These are phyloP conservation scores for Lasiosphaeris hirsuta DNA, from an alignment of 495 filamentous ascomycete species.

Conservation along the genomic window DNA sequence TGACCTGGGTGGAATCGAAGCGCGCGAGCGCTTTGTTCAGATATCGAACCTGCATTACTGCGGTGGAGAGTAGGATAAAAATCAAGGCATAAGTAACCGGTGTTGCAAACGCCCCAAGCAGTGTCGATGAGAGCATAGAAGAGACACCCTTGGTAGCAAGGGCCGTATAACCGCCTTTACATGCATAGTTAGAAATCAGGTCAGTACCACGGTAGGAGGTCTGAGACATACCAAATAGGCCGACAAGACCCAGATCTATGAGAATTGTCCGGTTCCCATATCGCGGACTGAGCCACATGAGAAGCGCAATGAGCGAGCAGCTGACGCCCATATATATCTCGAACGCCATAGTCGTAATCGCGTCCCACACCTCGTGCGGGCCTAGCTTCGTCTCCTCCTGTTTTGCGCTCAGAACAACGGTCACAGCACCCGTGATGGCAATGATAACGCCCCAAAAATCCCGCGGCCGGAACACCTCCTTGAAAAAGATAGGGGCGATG, in stretches of 20 bases:
- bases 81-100: constrained; percentile 85
- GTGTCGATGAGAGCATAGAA: constrained; percentile 83
- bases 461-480: constrained; percentile 79
- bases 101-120: constrained; percentile 83
- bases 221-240: constrained; percentile 70
- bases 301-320: constrained; percentile 60
- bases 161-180: constrained; percentile 83
- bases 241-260: constrained; percentile 90
- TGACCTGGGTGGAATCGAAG: constrained; percentile 96
- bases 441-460: constrained; percentile 87
- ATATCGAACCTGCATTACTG: constrained; percentile 92
- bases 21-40: constrained; percentile 90
- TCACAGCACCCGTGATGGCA: constrained; percentile 82
- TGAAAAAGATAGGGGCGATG: constrained; percentile 88
- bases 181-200: constrained; percentile 28
- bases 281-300: constrained; percentile 77
- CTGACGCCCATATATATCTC: constrained; percentile 84
- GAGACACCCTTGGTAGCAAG: constrained; percentile 95
- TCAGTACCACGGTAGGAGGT: not conserved
- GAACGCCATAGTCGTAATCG: constrained; percentile 87
- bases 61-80: constrained; percentile 73
- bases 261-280: constrained; percentile 84
- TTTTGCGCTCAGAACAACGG: constrained; percentile 89
- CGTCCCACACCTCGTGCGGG: constrained; percentile 82
- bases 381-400: constrained; percentile 86